phyloP scores from a whole-genome alignment of 75 land plant species.

The Cunninghamia lanceolata region DNA sequence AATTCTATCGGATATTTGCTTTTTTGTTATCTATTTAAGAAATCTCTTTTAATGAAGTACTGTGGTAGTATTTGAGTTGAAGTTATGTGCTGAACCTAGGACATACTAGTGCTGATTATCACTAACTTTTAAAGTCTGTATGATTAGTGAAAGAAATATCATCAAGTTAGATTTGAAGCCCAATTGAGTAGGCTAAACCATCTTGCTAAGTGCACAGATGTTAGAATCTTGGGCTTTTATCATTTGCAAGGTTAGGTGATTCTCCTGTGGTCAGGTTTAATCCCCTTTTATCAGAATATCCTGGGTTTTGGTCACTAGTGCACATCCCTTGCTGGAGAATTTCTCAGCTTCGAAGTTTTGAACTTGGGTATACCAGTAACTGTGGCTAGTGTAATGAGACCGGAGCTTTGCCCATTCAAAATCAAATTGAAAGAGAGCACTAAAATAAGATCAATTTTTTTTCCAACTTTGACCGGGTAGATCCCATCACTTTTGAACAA shows the following conservation, averaged over 20 bases:
- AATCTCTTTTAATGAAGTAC: not conserved
- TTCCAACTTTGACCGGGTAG: no score
- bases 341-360: not conserved
- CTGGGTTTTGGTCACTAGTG: not conserved
- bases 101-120: not conserved
- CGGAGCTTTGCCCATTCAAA: no score
- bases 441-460: no score
- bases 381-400: no score
- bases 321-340: not conserved
- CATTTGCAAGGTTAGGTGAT: not conserved
- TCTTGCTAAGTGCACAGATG: not conserved
- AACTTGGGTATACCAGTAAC: no score
- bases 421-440: no score
- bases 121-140: not conserved
- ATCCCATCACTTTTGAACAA: no score
- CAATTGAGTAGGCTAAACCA: not conserved
- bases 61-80: not conserved
- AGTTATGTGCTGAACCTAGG: not conserved
- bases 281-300: not conserved
- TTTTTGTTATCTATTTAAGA: not conserved
- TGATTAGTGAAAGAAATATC: not conserved
- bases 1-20: not conserved
- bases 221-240: not conserved
- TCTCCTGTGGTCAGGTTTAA: no score
- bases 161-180: not conserved